Percentiles rank a stretch among this genome's conserved stretches.
phyloP scores from a whole-genome alignment of 192 early-diverging fungal genomes.

The Gaertneriomyces sp. region DNA sequence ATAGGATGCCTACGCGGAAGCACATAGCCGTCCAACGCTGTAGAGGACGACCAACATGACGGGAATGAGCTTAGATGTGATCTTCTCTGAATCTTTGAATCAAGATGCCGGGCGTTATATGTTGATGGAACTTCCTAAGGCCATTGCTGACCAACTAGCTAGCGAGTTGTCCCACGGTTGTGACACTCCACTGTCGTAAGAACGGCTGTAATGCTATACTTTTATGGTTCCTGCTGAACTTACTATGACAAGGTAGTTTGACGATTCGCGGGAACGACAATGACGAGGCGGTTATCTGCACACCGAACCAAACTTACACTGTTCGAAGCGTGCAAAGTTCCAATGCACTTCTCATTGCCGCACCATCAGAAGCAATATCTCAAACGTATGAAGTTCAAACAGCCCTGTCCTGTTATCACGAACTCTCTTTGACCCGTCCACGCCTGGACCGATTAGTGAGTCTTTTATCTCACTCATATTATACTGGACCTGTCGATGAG shows the following conservation, averaged over 20 bases:
- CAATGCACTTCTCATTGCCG: slow-evolving; percentile 34
- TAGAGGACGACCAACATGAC: too few relatives aligned
- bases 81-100: too few relatives aligned
- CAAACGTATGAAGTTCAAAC: slow-evolving; percentile 13
- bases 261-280: slow-evolving; percentile 26
- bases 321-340: slow-evolving; percentile 38
- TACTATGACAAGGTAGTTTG: slow-evolving; percentile 9
- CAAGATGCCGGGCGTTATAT: not conserved
- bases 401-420: slow-evolving; percentile 12
- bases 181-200: not conserved
- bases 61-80: too few relatives aligned
- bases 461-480: slow-evolving; percentile 8
- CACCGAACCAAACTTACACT: slow-evolving; percentile 30
- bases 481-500: slow-evolving; percentile 22
- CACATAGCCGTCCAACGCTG: too few relatives aligned
- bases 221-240: not conserved
- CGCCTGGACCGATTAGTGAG: slow-evolving; percentile 17
- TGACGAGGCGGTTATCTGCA: slow-evolving; percentile 34
- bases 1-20: too few relatives aligned
- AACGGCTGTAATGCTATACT: not conserved
- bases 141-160: not conserved
- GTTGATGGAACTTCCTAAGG: not conserved
- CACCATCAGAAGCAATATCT: not conserved
- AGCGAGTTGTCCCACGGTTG: not conserved
- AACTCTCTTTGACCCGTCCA: slow-evolving; percentile 17